Evolutionary conservation across 2,329 filamentous ascomycete genomes (phyloP).

Genomic region (Fusarium virguliforme): DNA sequence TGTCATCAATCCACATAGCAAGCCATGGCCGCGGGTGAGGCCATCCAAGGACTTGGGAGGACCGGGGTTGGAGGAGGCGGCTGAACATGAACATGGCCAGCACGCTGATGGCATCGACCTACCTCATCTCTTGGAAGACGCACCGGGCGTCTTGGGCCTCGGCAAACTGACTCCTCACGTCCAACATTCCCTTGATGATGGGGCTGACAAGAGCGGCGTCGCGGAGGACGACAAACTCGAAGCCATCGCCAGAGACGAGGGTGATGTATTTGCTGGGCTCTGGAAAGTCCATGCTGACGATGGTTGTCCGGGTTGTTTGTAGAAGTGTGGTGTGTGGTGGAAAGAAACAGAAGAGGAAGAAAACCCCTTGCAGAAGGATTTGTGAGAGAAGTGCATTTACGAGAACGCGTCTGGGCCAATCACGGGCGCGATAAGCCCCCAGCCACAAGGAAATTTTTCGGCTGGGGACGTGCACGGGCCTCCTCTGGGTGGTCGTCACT

Average conservation of each 20-base stretch:
- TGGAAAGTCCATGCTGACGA: constrained; percentile 47
- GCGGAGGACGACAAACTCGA: constrained; percentile 82
- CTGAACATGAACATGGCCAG: constrained; percentile 25
- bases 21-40: constrained; percentile 21
- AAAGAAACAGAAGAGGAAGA: constrained; percentile 25
- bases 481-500: constrained; percentile 6
- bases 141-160: constrained; percentile 78
- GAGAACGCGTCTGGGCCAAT: constrained; percentile 36
- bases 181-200: constrained; percentile 82
- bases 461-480: constrained; percentile 46
- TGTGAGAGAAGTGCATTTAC: constrained; percentile 33
- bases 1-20: constrained; percentile 56
- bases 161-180: constrained; percentile 77
- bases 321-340: constrained; percentile 14
- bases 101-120: constrained; percentile 44
- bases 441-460: constrained; percentile 43
- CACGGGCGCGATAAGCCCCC: constrained; percentile 20
- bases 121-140: constrained; percentile 82
- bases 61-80: constrained; percentile 17
- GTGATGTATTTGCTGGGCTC: constrained; percentile 79
- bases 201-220: constrained; percentile 80
- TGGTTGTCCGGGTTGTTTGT: neutral
- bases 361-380: constrained; percentile 27
- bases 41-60: constrained; percentile 11
- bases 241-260: constrained; percentile 82